Base-by-base conservation (phyloP, 306 rosid species). In the Glycine latifolia region DNA sequence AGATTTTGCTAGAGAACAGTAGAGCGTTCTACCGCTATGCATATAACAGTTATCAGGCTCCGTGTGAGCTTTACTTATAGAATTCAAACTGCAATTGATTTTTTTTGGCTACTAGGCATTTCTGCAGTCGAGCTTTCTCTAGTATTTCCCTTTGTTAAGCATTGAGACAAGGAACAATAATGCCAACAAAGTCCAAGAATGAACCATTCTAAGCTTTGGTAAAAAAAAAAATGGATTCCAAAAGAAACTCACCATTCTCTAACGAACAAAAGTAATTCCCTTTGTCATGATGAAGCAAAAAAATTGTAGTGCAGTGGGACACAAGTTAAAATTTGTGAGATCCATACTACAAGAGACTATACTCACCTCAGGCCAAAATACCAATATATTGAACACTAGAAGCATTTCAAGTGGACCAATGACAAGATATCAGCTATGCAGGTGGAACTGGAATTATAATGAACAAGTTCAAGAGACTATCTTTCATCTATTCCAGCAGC, bases 401-500 rank as follows among this genome's bases (percentile, higher is more conserved):
- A 76, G 49, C 63, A 33, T 49, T 79, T 71, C 70, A 58, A 49
- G 73, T 69, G 41, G 71, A 79, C 47, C 50, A 65, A 65, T 76
- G 71, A 54, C 26, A 62, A 66, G 31, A 26, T 26, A 26, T 26
- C 31, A 26, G 31, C 2, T 26, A 26, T 26, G 31, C 31, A 26
- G 31, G 31, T 26, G 31, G 31, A 26, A 26, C 31, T 26, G 31
- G 31, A 26, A 1, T 26, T 26, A n/a, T 37, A 73, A 44, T 69
- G 77, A 73, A 71, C 3, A 72, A 48, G 48, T 49, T 67, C 43
- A 61, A 63, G 85, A 59, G 71, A 47, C 83, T 71, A 86, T 87
- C 84, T 78, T 82, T 90, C 95, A 68, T 92, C 97, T 59, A 86
- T 79, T 67, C 88, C 84, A 49, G 87, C 88, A 55, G 90, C 81